These are phyloP conservation scores for Acanthamoeba lugdunensis DNA, from an alignment of 208 protist genomes.

Conservation along the genomic window DNA sequence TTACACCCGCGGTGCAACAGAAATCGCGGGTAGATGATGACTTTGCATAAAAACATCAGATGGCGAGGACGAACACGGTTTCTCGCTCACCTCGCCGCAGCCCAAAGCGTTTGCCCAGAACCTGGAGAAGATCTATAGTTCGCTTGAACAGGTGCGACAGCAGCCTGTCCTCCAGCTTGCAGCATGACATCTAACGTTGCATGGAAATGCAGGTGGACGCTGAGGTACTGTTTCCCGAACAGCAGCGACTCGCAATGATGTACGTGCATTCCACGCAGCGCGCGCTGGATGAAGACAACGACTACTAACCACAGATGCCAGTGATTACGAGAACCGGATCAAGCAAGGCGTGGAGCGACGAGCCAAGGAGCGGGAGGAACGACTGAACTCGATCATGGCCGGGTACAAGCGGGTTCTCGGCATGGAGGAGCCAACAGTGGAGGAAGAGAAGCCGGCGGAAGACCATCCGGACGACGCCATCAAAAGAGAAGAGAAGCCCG, in stretches of 20 bases:
- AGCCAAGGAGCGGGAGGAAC: constrained; percentile 30
- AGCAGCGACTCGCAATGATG: not conserved
- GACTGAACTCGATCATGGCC: constrained; percentile 12
- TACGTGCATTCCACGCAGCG: not conserved
- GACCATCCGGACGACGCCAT: not conserved
- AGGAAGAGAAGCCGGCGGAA: not conserved
- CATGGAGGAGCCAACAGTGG: not conserved
- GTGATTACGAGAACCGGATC: constrained; percentile 16
- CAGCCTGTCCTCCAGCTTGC: not conserved
- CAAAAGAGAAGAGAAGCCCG: not conserved
- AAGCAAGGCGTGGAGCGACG: constrained; percentile 37
- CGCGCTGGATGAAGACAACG: not conserved
- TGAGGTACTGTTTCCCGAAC: not conserved
- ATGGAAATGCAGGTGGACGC: not conserved
- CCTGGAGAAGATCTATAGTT: constrained; percentile 50
- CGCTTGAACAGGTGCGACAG: not conserved
- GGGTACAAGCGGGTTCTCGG: constrained; percentile 17
- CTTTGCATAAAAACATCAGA: not conserved
- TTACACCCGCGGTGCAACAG: not conserved
- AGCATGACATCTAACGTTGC: too few relatives aligned
- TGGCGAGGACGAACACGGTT: not conserved
- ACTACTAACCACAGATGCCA: not conserved
- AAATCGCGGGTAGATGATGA: not conserved
- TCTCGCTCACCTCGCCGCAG: constrained; percentile 17
- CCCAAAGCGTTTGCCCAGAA: constrained; percentile 8